phyloP scores from a whole-genome alignment of 495 filamentous ascomycete genomes.

The Neurospora sp. region DNA sequence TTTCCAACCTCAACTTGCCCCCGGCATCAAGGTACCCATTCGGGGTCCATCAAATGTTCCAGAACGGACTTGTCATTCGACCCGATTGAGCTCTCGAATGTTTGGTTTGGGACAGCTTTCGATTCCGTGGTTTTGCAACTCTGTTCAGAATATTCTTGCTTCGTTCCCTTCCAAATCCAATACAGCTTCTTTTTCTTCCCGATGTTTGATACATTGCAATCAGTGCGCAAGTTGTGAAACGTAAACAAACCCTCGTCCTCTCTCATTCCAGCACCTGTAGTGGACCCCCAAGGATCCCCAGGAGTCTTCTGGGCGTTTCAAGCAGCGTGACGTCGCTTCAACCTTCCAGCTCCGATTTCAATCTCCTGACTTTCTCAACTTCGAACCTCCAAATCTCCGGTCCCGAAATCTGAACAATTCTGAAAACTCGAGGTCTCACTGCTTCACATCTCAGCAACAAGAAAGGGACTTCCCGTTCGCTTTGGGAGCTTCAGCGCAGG shows the following conservation, averaged over 20 bases:
- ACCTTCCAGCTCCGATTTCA: not conserved
- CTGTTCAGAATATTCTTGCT: not conserved
- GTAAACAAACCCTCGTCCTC: not conserved
- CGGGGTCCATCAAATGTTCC: not conserved
- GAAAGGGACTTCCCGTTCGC: not conserved
- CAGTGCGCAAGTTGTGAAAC: not conserved
- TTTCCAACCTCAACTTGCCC: not conserved
- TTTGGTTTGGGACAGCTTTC: not conserved
- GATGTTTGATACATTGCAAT: not conserved
- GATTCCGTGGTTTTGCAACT: not conserved
- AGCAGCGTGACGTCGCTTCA: not conserved
- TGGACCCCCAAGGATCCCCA: not conserved
- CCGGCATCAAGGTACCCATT: not conserved
- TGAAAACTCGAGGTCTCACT: not conserved
- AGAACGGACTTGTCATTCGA: not conserved
- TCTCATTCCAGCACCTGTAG: not conserved
- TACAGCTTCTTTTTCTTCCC: not conserved
- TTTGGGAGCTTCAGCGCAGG: constrained; percentile 4
- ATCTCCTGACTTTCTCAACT: not conserved
- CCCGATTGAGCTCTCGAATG: not conserved
- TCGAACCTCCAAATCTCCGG: not conserved
- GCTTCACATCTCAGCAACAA: not conserved
- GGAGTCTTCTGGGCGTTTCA: not conserved
- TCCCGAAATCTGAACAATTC: not conserved
- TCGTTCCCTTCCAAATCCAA: not conserved